These are phyloP conservation scores for Myochromella boudieri DNA, from an alignment of 768 basidiomycete species.

Conservation along the genomic window DNA sequence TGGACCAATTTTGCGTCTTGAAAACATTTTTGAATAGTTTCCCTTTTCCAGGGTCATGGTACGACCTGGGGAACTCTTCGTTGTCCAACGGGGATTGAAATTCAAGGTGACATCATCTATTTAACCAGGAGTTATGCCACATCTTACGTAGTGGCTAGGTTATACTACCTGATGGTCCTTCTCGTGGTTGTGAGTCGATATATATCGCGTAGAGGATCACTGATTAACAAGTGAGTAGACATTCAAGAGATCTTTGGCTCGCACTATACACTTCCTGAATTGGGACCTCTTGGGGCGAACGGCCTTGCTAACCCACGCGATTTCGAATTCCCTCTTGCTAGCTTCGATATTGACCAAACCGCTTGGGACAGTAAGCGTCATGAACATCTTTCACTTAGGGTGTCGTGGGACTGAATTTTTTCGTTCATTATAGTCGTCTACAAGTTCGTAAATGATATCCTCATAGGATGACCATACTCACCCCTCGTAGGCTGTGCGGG, in stretches of 20 bases:
- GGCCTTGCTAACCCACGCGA: slow-evolving; percentile 67
- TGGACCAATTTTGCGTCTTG: background rate
- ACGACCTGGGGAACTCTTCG: slow-evolving; percentile 60
- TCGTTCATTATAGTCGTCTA: slow-evolving; percentile 37
- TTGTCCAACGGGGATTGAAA: slow-evolving; percentile 66
- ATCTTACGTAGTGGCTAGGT: slow-evolving; percentile 29
- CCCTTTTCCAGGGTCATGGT: slow-evolving; percentile 50
- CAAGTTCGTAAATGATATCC: slow-evolving; percentile 32
- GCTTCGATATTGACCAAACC: slow-evolving; percentile 63
- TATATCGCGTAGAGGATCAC: background rate
- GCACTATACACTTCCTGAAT: slow-evolving; percentile 62
- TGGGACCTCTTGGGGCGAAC: slow-evolving; percentile 64
- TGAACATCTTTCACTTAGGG: background rate
- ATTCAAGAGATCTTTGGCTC: slow-evolving; percentile 64
- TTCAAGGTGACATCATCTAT: slow-evolving; percentile 47
- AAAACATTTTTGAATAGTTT: background rate
- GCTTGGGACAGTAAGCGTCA: slow-evolving; percentile 51
- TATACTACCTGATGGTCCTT: slow-evolving; percentile 55
- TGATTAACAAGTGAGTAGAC: slow-evolving; percentile 30
- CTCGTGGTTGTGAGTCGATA: slow-evolving; percentile 51
- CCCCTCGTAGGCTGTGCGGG: slow-evolving; percentile 45
- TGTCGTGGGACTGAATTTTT: background rate
- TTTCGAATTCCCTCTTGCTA: slow-evolving; percentile 64
- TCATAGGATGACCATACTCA: slow-evolving; percentile 1
- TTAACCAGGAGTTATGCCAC: background rate